These are phyloP conservation scores for Ascomycota sp. DNA, from an alignment of 2,329 filamentous ascomycete species.

Conservation along the genomic window DNA sequence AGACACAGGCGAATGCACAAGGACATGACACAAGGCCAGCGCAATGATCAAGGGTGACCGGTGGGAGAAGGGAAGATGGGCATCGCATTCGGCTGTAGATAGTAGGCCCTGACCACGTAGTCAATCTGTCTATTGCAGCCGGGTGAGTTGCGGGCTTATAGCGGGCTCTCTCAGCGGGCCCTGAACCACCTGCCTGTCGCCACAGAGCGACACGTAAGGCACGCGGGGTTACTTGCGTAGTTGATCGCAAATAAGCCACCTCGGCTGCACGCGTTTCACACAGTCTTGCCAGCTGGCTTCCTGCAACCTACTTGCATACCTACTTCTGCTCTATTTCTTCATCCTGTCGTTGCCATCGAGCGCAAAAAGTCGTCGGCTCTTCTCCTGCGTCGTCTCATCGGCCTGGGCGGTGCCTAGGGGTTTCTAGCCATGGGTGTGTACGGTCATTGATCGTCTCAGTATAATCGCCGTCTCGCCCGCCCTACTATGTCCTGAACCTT, in stretches of 20 bases:
- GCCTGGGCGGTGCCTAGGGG: neutral
- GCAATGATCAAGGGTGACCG: neutral
- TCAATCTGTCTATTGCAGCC: too few relatives aligned
- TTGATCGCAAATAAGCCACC: too few relatives aligned
- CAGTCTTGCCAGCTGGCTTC: neutral
- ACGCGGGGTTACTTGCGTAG: too few relatives aligned
- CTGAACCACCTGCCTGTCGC: too few relatives aligned
- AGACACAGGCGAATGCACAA: constrained; percentile 29
- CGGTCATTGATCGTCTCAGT: constrained; percentile 1
- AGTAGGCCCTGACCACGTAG: neutral
- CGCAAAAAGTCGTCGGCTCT: neutral
- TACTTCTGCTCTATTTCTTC: too few relatives aligned
- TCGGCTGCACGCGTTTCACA: neutral
- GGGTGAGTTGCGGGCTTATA: too few relatives aligned
- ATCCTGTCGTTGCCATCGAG: too few relatives aligned
- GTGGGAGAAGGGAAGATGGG: neutral
- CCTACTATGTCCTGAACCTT: constrained; percentile 1
- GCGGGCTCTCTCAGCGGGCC: too few relatives aligned
- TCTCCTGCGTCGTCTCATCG: neutral
- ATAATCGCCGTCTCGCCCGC: constrained; percentile 1
- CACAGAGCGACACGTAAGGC: too few relatives aligned
- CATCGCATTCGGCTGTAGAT: too few relatives aligned
- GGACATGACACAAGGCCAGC: neutral
- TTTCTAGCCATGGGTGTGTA: constrained; percentile 1
- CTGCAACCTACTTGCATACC: neutral